Conservation (phyloP, 2,329 filamentous ascomycete species). For the Talaromyces sp. region DNA sequence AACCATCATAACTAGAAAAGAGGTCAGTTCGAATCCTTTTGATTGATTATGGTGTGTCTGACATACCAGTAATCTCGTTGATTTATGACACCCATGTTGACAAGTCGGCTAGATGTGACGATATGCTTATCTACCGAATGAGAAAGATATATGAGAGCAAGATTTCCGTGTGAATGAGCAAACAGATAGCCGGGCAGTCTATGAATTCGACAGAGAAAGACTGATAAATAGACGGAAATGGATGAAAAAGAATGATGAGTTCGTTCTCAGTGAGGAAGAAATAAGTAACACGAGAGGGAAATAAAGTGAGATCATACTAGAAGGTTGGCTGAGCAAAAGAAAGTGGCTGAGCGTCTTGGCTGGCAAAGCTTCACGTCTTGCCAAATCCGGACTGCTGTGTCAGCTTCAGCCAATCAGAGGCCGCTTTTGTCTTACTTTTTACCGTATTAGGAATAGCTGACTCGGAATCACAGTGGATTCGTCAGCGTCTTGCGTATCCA, state of each 20-base stretch:
- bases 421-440: not conserved
- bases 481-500: not conserved
- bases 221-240: not conserved
- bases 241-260: not conserved
- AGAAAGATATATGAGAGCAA: not conserved
- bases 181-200: not conserved
- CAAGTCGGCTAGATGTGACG: not conserved
- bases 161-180: not conserved
- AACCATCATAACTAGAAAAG: slow-evolving; percentile 1
- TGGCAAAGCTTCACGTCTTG: not conserved
- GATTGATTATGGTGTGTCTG: not conserved
- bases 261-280: not conserved
- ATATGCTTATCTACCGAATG: not conserved
- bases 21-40: not conserved
- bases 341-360: slow-evolving; percentile 7
- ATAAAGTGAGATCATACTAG: slow-evolving; percentile 3
- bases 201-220: not conserved
- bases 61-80: slow-evolving; percentile 5
- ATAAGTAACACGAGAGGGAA: not conserved
- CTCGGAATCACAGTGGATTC: not conserved
- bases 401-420: not conserved
- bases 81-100: not conserved
- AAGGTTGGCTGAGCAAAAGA: not conserved
- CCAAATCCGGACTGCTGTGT: not conserved
- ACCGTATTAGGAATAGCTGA: not conserved